Percentiles rank a stretch among this genome's conserved stretches.
Conservation (phyloP, 371 early-diverging fungal species). For the Scutellospora calospora region DNA sequence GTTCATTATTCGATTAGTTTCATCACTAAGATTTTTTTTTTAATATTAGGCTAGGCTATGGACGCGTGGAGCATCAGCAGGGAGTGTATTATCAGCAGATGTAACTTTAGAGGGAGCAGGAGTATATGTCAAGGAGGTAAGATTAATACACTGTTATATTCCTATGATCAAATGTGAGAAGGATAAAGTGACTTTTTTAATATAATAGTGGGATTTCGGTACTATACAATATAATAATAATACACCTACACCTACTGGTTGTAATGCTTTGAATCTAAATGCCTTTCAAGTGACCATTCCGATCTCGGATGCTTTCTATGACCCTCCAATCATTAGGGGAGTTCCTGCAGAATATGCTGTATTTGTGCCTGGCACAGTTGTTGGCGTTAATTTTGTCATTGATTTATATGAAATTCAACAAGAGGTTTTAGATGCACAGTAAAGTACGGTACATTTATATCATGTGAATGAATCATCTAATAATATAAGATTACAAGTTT, state of each 20-base stretch:
- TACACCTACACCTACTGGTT: slow-evolving; percentile 10
- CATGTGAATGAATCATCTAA: too few relatives aligned
- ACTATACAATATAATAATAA: not conserved
- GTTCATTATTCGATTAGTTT: not conserved
- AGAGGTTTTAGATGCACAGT: not conserved
- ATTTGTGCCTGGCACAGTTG: slow-evolving; percentile 25
- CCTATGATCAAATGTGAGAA: not conserved
- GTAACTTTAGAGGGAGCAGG: not conserved
- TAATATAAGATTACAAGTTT: too few relatives aligned
- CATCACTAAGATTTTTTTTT: slow-evolving; percentile 13
- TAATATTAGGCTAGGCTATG: slow-evolving; percentile 29
- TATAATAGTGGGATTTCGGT: slow-evolving; percentile 35
- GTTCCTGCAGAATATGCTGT: not conserved
- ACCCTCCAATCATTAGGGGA: slow-evolving; percentile 11
- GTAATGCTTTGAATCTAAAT: not conserved
- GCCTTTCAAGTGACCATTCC: slow-evolving; percentile 21
- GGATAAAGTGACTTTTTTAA: slow-evolving; percentile 10
- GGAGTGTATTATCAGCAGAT: not conserved
- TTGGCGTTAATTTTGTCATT: slow-evolving; percentile 22
- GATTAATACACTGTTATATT: slow-evolving; percentile 27
- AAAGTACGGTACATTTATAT: not conserved
- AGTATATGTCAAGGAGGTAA: slow-evolving; percentile 19
- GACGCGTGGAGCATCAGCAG: not conserved
- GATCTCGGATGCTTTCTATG: not conserved
- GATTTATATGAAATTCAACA: slow-evolving; percentile 24